Evolutionary conservation across 1,284 basidiomycete species (phyloP), one percentile per base, ranked within the genome.

Genomic region (Rhizoctonia solani): DNA sequence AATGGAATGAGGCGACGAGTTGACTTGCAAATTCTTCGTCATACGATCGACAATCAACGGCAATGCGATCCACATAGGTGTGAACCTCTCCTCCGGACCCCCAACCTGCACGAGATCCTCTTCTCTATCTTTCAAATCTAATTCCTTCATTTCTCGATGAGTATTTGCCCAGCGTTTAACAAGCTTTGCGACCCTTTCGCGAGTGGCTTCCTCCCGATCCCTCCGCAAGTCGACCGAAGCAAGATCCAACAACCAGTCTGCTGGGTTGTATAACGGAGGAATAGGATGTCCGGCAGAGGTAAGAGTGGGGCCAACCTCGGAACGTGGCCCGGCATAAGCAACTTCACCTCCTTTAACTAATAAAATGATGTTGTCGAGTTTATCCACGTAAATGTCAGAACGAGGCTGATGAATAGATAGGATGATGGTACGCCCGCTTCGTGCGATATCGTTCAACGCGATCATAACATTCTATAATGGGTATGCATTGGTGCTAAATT

Each of bases 351-450:
- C 82, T 69, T 82, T 83, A 13, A 80, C 82, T 1, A 84, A 75
- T 0, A 85, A 74, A 0, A 81, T 75, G 42, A 82, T 74, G 65
- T 82, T 80, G 69, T 83, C 82, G 55, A 80, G 66, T 32, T 65
- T 69, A 23, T 67, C 27, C 23, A 53, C 14, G 69, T 71, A 80
- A 41, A 85, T 82, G 59, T 83, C 82, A 27, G 78, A 80, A 16
- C 82, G 80, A 13, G 81, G 82, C 72, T 85, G 83, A 71, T 84
- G 83, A 16, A 84, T 78, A 0, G 82, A 81, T 1, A 80, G 80
- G 54, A 84, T 81, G 44, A 85, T 79, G 0, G 82, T 84, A 1
- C 82, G 76, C 0, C 83, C 83, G 37, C 79, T 79, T 0, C 77
- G 72, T 0, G 82, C 83, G 54, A 85, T 81, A 56, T 78, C 77